Evolutionary conservation across 352 stramenopile species (phyloP).

Genomic region (Blastocystis sp.): DNA sequence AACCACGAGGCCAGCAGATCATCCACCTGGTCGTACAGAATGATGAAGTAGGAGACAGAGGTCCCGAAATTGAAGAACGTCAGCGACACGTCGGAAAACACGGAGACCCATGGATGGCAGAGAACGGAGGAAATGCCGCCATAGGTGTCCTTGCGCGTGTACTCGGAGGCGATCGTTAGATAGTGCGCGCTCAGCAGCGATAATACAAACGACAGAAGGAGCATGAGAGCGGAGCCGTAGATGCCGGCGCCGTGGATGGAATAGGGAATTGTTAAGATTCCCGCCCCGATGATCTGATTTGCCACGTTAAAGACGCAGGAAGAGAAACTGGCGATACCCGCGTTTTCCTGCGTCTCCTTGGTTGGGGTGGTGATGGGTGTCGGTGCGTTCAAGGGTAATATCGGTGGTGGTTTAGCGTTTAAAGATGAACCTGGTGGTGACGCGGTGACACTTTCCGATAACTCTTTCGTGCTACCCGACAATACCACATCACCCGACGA

Average conservation of each 20-base stretch:
- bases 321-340: not conserved
- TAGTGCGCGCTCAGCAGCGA: not conserved
- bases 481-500: no score
- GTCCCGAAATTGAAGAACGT: constrained; percentile 47
- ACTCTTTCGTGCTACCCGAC: no score
- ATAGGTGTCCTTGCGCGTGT: constrained; percentile 13
- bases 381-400: no score
- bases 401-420: no score
- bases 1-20: not conserved
- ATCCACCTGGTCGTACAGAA: constrained; percentile 29
- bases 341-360: no score
- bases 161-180: not conserved
- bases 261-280: constrained; percentile 58
- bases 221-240: constrained; percentile 31
- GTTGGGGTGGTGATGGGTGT: no score
- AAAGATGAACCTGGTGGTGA: no score
- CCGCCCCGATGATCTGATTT: constrained; percentile 58
- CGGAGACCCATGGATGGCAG: not conserved
- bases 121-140: not conserved
- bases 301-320: constrained; percentile 58
- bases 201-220: not conserved
- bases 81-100: constrained; percentile 22
- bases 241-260: constrained; percentile 48
- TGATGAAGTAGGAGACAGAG: not conserved
- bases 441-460: no score